Percentiles rank a stretch among this genome's conserved stretches.
Conservation (phyloP, 257 asterid species). For the Cruciata laevipes region DNA sequence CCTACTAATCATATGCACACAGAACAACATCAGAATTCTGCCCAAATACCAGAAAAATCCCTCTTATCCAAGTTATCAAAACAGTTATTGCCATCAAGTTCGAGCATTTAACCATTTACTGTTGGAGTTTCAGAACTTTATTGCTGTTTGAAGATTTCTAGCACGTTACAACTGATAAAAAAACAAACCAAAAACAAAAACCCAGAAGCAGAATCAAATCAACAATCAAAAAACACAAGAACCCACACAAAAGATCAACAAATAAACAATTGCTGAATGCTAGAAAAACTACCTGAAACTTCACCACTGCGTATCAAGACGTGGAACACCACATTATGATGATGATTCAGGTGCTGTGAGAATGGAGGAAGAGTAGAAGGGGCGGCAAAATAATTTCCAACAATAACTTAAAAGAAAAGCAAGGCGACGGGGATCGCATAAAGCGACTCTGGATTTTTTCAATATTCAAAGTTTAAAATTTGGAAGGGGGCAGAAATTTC, state of each 20-base stretch:
- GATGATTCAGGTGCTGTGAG: neutral
- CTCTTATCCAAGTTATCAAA: neutral
- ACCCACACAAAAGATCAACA: neutral
- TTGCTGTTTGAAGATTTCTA: neutral
- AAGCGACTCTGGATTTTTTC: constrained; percentile 1
- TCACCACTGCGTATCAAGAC: neutral
- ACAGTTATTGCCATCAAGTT: neutral
- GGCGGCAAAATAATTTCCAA: constrained; percentile 10
- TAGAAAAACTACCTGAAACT: neutral
- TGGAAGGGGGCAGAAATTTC: too few species aligned
- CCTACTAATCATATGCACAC: neutral
- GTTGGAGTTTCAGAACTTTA: neutral
- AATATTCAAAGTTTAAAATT: constrained; percentile 1
- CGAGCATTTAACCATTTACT: neutral
- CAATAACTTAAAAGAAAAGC: constrained; percentile 11
- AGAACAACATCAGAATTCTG: neutral
- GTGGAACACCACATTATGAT: neutral
- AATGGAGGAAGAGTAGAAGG: constrained; percentile 3
- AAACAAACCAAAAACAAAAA: neutral
- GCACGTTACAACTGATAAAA: neutral
- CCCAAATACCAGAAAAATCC: neutral
- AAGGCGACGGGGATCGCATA: constrained; percentile 4
- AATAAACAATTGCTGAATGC: neutral
- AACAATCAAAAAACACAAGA: neutral
- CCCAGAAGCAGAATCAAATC: neutral